Conservation (phyloP, 306 rosid species). For the Vicia faba region DNA sequence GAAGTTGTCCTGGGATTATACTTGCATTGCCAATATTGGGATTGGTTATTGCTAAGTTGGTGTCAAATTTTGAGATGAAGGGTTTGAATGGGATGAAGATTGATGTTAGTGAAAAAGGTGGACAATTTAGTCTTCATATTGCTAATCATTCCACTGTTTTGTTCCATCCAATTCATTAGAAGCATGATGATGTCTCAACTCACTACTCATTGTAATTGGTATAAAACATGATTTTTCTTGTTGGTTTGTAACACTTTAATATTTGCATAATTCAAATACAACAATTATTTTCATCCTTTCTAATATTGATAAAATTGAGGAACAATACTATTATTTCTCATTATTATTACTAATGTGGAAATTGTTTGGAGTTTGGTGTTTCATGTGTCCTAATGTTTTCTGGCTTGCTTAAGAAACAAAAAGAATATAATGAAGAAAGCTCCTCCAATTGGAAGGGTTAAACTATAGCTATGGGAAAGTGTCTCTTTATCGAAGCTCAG, state of each 20-base stretch:
- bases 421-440: too few relatives aligned
- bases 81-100: constrained; percentile 50
- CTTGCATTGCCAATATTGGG: constrained; percentile 84
- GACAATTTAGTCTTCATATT: constrained; percentile 76
- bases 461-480: too few relatives aligned
- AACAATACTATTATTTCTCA: too few relatives aligned
- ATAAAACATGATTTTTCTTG: not conserved
- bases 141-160: constrained; percentile 67
- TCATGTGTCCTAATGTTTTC: too few relatives aligned
- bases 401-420: too few relatives aligned
- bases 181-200: not conserved
- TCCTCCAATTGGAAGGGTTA: too few relatives aligned
- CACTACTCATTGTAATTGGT: not conserved
- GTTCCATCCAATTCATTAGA: constrained; percentile 39
- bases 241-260: too few relatives aligned
- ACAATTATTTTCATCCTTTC: too few relatives aligned
- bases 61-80: constrained; percentile 59
- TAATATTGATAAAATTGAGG: too few relatives aligned
- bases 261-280: too few relatives aligned
- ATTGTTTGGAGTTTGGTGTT: too few relatives aligned
- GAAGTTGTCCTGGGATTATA: constrained; percentile 87
- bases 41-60: constrained; percentile 63
- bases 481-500: constrained; percentile 75
- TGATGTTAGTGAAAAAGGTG: constrained; percentile 77
- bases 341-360: too few relatives aligned